Evolutionary conservation across 2,329 filamentous ascomycete species (phyloP).

Genomic region (Verticillium albo-atrum): DNA sequence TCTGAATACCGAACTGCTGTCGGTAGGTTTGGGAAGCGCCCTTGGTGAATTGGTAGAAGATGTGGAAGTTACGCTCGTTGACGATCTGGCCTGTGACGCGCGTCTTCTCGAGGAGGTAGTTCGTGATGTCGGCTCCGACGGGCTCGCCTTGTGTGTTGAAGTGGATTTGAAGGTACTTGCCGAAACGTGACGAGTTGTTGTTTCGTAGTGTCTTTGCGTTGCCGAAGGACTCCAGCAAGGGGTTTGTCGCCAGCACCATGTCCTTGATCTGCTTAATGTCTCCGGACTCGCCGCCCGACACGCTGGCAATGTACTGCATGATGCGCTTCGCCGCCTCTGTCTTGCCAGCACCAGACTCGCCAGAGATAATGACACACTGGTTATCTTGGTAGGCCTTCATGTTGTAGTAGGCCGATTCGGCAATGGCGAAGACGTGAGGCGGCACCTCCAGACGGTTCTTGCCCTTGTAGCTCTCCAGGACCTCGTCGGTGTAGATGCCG

Average conservation of each 20-base stretch:
- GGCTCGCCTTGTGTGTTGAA: slow-evolving; percentile 92
- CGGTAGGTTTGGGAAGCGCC: slow-evolving; percentile 83
- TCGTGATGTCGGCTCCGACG: slow-evolving; percentile 94
- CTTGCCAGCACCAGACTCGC: slow-evolving; percentile 96
- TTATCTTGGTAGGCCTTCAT: slow-evolving; percentile 99
- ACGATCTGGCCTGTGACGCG: slow-evolving; percentile 91
- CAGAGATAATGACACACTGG: slow-evolving; percentile 98
- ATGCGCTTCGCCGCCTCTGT: slow-evolving; percentile 97
- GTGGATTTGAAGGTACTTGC: slow-evolving; percentile 96
- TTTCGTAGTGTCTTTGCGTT: slow-evolving; percentile 97
- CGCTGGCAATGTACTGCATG: slow-evolving; percentile 99
- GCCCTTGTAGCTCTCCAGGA: slow-evolving; percentile 89
- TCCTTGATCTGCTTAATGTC: slow-evolving; percentile 97
- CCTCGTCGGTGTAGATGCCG: slow-evolving; percentile 94
- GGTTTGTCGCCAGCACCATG: slow-evolving; percentile 98
- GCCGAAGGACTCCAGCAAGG: slow-evolving; percentile 92
- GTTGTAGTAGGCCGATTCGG: slow-evolving; percentile 96
- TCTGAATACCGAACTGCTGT: slow-evolving; percentile 84
- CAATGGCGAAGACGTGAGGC: slow-evolving; percentile 95
- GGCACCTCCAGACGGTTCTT: slow-evolving; percentile 96
- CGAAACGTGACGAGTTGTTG: slow-evolving; percentile 98
- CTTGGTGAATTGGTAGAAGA: slow-evolving; percentile 99
- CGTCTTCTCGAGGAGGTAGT: slow-evolving; percentile 93
- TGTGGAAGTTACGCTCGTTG: slow-evolving; percentile 98
- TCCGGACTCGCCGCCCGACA: slow-evolving; percentile 78